Conservation (phyloP, 2,329 filamentous ascomycete species). For the Bipolaris zeicola region DNA sequence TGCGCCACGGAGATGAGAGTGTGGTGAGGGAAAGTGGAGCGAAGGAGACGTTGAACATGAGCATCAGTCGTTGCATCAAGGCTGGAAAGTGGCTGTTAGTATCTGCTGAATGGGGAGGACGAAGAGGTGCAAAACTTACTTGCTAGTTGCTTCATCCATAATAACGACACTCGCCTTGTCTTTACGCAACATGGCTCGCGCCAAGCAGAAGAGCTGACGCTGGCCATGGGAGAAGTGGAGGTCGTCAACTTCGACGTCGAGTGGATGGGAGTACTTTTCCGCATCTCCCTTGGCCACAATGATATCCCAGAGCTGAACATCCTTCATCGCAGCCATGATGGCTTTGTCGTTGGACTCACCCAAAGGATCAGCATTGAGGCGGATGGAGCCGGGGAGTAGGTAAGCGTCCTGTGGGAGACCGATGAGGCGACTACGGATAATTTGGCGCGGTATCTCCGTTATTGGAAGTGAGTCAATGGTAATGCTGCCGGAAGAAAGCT, state of each 20-base stretch:
- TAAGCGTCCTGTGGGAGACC: conserved; percentile 60
- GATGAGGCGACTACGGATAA: conserved; percentile 55
- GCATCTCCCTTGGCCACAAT: conserved; percentile 44
- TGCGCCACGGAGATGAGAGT: conserved; percentile 66
- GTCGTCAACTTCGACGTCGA: conserved; percentile 40
- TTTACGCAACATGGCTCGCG: conserved; percentile 59
- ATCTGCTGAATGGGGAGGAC: neutral
- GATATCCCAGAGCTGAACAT: conserved; percentile 53
- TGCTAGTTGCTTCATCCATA: conserved; percentile 44
- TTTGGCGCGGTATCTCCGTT: conserved; percentile 50
- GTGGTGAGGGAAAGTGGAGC: conserved; percentile 58
- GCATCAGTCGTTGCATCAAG: conserved; percentile 64
- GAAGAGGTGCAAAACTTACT: conserved; percentile 23
- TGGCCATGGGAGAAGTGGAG: conserved; percentile 57
- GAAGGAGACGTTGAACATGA: conserved; percentile 62
- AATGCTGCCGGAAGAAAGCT: conserved; percentile 52
- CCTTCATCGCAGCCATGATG: conserved; percentile 52
- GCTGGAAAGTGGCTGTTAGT: conserved; percentile 38
- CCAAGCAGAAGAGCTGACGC: conserved; percentile 68
- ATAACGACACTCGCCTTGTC: conserved; percentile 36
- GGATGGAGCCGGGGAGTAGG: conserved; percentile 55
- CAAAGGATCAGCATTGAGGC: conserved; percentile 57
- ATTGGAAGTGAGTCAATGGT: conserved; percentile 57
- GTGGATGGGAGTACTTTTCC: conserved; percentile 39
- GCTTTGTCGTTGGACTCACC: conserved; percentile 46